These are phyloP conservation scores for Circinella umbellata DNA, from an alignment of 371 early-diverging fungal species.

Conservation along the genomic window DNA sequence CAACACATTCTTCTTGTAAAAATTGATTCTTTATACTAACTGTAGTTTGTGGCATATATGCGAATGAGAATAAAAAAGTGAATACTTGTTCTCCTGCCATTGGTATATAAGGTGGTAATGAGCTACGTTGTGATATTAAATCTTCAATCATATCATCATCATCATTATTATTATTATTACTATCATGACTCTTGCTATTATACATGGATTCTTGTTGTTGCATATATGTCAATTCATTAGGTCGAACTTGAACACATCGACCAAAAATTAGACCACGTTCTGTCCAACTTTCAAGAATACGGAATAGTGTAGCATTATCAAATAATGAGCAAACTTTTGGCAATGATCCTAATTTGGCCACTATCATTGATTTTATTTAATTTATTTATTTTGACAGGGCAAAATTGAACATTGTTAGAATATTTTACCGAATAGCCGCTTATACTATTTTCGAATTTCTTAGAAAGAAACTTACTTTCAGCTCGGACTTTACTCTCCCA, in stretches of 20 bases:
- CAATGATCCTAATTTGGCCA: constrained; percentile 6
- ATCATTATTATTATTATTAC: neutral
- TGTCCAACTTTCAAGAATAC: constrained; percentile 1
- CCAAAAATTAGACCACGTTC: constrained; percentile 7
- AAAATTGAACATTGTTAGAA: neutral
- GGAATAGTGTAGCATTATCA: constrained; percentile 6
- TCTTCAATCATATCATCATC: constrained; percentile 9
- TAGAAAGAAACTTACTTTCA: constrained; percentile 1
- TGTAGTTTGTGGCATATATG: constrained; percentile 3
- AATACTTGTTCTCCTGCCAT: constrained; percentile 7
- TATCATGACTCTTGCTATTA: too few species aligned
- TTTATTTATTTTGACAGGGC: neutral
- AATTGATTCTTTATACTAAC: neutral
- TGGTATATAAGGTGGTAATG: constrained; percentile 11
- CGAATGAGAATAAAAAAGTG: constrained; percentile 9
- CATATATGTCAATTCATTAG: neutral
- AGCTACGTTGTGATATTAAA: neutral
- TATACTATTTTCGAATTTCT: neutral
- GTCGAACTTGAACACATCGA: neutral
- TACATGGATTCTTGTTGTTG: too few species aligned
- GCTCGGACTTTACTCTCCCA: constrained; percentile 7
- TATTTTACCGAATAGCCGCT: constrained; percentile 3
- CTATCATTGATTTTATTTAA: too few species aligned
- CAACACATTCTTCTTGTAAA: constrained; percentile 14
- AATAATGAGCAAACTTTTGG: neutral